phyloP scores from a whole-genome alignment of 75 land plant species.

The Cupressus sempervirens region DNA sequence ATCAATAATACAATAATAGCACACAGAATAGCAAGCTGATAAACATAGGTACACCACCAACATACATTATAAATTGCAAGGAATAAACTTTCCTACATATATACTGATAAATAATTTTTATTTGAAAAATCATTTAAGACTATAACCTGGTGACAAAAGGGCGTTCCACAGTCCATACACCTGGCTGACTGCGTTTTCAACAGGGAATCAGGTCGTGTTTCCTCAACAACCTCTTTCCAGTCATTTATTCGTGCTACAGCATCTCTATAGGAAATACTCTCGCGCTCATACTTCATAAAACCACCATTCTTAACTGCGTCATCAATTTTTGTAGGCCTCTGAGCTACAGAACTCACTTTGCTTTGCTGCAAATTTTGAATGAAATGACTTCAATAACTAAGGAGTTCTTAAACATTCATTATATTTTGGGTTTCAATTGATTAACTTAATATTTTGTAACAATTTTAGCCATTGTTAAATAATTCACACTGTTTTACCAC shows the following conservation, averaged over 20 bases:
- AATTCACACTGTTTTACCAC: background rate
- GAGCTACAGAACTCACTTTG: background rate
- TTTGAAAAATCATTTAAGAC: background rate
- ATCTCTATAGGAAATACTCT: slow-evolving; percentile 69
- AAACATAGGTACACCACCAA: background rate
- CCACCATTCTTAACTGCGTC: slow-evolving; percentile 87
- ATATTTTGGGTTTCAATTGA: background rate
- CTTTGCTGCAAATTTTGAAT: slow-evolving; percentile 6
- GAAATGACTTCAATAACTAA: background rate
- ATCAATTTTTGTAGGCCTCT: slow-evolving; percentile 66
- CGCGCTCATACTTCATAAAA: slow-evolving; percentile 86
- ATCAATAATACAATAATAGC: background rate
- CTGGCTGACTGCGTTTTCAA: slow-evolving; percentile 95
- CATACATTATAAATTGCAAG: background rate
- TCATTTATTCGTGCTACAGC: slow-evolving; percentile 60
- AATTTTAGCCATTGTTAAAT: background rate
- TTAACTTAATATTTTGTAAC: background rate
- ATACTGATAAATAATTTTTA: background rate
- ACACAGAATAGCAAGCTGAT: background rate
- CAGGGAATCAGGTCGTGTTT: slow-evolving; percentile 56
- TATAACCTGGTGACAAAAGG: slow-evolving; percentile 94
- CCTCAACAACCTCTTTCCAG: slow-evolving; percentile 89
- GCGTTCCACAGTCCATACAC: slow-evolving; percentile 99
- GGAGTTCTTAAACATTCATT: background rate
- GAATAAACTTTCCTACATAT: background rate